Evolutionary conservation across 2,329 filamentous ascomycete genomes (phyloP), one percentile per base, ranked within the genome.

Genomic region (Paraphaeosphaeria minitans): DNA sequence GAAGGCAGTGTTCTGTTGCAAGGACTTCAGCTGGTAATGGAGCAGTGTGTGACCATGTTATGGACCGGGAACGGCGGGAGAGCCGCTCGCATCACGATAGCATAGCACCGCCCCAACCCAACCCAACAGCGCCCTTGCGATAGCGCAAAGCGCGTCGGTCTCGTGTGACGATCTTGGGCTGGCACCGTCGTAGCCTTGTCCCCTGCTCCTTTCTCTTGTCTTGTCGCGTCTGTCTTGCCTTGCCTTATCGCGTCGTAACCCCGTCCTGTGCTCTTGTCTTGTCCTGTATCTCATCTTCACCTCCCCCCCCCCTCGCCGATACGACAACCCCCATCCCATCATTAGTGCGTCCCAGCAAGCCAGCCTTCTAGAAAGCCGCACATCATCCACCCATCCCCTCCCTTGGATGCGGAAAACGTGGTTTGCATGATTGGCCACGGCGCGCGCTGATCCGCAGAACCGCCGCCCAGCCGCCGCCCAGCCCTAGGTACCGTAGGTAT

Each of bases 361-460:
- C 29, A 12, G 5, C 29, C 13, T 13, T 24, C 41, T 12, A 21
- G 29, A 31, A 31, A 16, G 16, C 24, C 19, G 21, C 42, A 35
- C n/a, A n/a, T n/a, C n/a, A n/a, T n/a, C n/a, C n/a, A n/a, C n/a
- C n/a, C n/a, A n/a, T n/a, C n/a, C n/a, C n/a, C n/a, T 46, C 27
- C 39, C 41, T 35, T 39, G 39, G 29, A 43, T 53, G 51, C 29
- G 35, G 41, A 53, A 53, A 53, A 53, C 51, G 51, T 62, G 59
- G 24, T 29, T 16, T 31, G 13, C 31, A 48, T 53, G 41, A 61
- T 61, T 61, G 56, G 58, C 16, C 16, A n/a, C 39, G 48, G 48
- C 57, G 39, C 24, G 24, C 24, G 24, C 24, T 27, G 24, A 27
- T 27, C 24, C 24, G 3, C 29, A 31, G 29, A 8, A 31, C 29